Conservation (phyloP, 805 yeast species). For the Lachancea quebecensis region DNA sequence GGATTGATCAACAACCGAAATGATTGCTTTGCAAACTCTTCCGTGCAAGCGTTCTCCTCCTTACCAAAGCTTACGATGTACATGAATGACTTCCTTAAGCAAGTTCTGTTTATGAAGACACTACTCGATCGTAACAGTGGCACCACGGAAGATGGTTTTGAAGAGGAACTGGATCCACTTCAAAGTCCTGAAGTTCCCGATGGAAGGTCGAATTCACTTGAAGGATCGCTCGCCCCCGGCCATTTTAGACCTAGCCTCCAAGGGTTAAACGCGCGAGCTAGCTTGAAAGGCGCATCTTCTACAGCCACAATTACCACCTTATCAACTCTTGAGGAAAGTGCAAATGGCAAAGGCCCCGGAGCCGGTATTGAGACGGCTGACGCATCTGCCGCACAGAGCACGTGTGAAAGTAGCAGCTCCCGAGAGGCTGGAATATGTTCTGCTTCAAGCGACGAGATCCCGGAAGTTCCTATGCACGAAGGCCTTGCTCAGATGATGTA, state of each 20-base stretch:
- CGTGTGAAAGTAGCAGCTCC: background rate
- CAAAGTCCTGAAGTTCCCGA: background rate
- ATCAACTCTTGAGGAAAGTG: constrained; percentile 4
- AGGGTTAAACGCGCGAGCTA: constrained; percentile 4
- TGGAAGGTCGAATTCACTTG: background rate
- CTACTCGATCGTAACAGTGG: constrained; percentile 4
- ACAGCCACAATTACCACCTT: constrained; percentile 10
- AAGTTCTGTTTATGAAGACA: constrained; percentile 11
- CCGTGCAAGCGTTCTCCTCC: constrained; percentile 71
- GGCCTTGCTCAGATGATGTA: constrained; percentile 46
- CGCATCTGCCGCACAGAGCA: constrained; percentile 1
- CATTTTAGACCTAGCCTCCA: background rate
- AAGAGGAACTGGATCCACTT: background rate
- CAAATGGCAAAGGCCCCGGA: background rate
- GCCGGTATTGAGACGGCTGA: background rate
- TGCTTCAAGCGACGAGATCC: constrained; percentile 21
- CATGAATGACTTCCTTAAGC: constrained; percentile 34
- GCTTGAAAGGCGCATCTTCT: constrained; percentile 10
- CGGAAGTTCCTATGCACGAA: constrained; percentile 47
- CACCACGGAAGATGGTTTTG: background rate
- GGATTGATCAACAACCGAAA: constrained; percentile 77
- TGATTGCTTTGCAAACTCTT: constrained; percentile 90
- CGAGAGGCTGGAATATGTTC: constrained; percentile 9
- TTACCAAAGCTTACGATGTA: constrained; percentile 54
- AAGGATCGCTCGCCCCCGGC: constrained; percentile 1